These are phyloP conservation scores for Batkoa obscura DNA, from an alignment of 371 early-diverging fungal genomes.

Conservation along the genomic window DNA sequence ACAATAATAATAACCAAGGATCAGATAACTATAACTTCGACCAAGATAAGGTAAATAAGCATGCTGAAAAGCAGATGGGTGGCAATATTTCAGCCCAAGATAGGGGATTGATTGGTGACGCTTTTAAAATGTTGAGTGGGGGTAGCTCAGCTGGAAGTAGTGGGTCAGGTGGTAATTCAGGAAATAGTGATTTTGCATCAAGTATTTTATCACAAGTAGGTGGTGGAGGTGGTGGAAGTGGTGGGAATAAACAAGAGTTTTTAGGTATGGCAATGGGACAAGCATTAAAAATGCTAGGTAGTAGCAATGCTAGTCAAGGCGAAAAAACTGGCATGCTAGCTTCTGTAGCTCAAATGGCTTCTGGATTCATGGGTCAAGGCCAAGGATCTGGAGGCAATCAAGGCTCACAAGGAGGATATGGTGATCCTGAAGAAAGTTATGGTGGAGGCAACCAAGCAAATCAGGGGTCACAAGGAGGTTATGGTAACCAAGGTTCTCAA, in stretches of 20 bases:
- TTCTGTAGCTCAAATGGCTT: slow-evolving; percentile 3
- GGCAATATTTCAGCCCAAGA: not conserved
- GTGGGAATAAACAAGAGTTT: not conserved
- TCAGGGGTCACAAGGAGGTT: not conserved
- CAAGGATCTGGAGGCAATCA: not conserved
- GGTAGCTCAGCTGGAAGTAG: not conserved
- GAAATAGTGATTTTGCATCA: slow-evolving; percentile 2
- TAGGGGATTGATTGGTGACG: slow-evolving; percentile 2
- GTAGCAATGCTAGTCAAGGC: not conserved
- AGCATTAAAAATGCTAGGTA: not conserved
- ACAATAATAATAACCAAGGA: no score
- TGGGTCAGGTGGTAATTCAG: not conserved
- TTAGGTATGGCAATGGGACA: slow-evolving; percentile 6
- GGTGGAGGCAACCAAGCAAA: not conserved
- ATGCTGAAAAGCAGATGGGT: not conserved
- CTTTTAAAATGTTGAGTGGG: not conserved
- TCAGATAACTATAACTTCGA: not conserved
- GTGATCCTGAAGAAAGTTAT: not conserved
- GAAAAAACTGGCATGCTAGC: slow-evolving; percentile 4
- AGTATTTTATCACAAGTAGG: not conserved
- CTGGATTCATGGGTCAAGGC: not conserved
- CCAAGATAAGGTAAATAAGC: not conserved
- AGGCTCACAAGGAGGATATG: not conserved
- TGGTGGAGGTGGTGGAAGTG: not conserved
- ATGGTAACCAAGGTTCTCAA: not conserved